Conservation (phyloP, 2,329 filamentous ascomycete species). For the Fusarium redolens region DNA sequence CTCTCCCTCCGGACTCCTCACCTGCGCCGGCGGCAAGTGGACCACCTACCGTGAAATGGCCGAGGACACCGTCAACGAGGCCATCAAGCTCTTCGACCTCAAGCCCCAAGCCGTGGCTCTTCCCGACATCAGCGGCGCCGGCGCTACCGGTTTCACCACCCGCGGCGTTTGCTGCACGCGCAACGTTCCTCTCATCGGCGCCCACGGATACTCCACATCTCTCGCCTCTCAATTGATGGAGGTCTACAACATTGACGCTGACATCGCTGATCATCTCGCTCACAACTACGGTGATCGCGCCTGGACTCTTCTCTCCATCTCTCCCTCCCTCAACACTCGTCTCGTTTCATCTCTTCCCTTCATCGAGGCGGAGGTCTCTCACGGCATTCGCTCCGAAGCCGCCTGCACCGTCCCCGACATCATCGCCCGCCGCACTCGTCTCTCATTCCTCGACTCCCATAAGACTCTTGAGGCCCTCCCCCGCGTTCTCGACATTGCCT, state of each 20-base stretch:
- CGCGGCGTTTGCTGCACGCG: constrained; percentile 82
- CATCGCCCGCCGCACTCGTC: constrained; percentile 74
- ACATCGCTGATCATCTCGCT: constrained; percentile 57
- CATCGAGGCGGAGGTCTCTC: constrained; percentile 78
- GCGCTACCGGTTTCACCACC: constrained; percentile 59
- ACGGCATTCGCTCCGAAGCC: constrained; percentile 78
- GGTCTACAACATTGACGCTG: constrained; percentile 52
- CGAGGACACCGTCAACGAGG: constrained; percentile 85
- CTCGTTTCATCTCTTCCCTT: constrained; percentile 76
- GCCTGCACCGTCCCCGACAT: constrained; percentile 79
- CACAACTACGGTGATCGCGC: constrained; percentile 66
- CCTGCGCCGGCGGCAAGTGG: constrained; percentile 88
- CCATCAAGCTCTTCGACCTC: constrained; percentile 74
- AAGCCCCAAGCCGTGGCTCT: constrained; percentile 62
- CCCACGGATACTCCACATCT: constrained; percentile 71
- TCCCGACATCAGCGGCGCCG: constrained; percentile 75
- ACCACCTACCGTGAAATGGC: constrained; percentile 92
- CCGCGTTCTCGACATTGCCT: constrained; percentile 77
- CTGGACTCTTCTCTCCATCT: constrained; percentile 74
- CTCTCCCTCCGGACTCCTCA: constrained; percentile 79
- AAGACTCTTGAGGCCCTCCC: constrained; percentile 76
- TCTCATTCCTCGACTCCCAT: constrained; percentile 82
- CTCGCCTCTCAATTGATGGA: constrained; percentile 51
- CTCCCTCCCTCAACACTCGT: constrained; percentile 65
- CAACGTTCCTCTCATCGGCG: constrained; percentile 77